These are phyloP conservation scores for Pyracantha coccinea DNA, from an alignment of 331 rosid genomes.

Conservation along the genomic window DNA sequence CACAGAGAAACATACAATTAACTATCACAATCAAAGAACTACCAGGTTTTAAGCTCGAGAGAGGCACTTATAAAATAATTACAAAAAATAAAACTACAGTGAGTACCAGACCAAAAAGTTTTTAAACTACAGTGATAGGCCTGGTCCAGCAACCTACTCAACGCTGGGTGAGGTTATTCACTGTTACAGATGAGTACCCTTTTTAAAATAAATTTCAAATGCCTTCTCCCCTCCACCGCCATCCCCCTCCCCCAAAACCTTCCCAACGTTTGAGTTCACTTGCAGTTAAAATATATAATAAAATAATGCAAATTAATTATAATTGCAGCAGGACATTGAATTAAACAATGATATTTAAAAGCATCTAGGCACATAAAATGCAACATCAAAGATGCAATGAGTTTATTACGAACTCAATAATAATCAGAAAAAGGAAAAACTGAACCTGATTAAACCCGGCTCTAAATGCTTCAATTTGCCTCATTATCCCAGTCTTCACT, in stretches of 20 bases:
- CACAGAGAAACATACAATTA: background rate
- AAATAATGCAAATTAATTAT: background rate
- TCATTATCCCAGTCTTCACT: constrained; percentile 74
- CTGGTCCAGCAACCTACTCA: background rate
- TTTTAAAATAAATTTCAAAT: background rate
- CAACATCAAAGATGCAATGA: background rate
- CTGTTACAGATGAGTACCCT: background rate
- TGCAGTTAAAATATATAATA: background rate
- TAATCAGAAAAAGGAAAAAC: background rate
- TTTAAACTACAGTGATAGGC: background rate
- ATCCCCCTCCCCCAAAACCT: background rate
- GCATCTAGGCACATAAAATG: background rate
- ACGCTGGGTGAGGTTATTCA: background rate
- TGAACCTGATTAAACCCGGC: constrained; percentile 93
- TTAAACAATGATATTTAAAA: background rate
- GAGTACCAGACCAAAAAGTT: background rate
- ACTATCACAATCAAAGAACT: background rate
- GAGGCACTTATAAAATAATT: background rate
- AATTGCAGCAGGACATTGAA: background rate
- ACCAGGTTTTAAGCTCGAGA: background rate
- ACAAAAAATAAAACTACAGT: background rate
- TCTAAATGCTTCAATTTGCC: constrained; percentile 89
- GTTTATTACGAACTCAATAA: background rate
- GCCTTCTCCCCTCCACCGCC: background rate
- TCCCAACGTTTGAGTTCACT: background rate